Evolutionary conservation across 257 asterid species (phyloP), one percentile per base, ranked within the genome.

Genomic region (Solanum clarkiae): DNA sequence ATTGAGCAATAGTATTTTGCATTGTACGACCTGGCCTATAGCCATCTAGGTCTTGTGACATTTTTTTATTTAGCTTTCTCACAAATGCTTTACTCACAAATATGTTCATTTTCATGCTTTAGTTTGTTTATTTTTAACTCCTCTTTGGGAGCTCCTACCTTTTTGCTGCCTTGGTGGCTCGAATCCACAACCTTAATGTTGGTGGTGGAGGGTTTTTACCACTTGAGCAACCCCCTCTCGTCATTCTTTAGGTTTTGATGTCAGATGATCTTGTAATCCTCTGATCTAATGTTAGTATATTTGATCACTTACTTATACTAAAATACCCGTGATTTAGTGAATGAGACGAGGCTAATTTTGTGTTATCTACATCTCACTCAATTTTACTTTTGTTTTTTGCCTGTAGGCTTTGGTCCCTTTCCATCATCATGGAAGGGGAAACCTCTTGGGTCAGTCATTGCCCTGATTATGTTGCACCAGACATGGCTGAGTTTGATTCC

Each of bases 371-470:
- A 49, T 26, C 47, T 53, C 63, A 77, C 62, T 75, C 22, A 77
- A 22, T 1, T 44, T 45, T 45, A 40, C 40, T 84, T 53, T 55
- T 81, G 51, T 47, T 69, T 32, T 11, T 65, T 13, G 77, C n/a
- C 56, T 68, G 29, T 53, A 47, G 85, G 89, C 86, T 85, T 87
- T 81, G 40, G 26, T 66, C 83, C 85, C 81, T 84, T 79, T 53
- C 69, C 86, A 53, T 54, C 68, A 66, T 86, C 81, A 96, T 96
- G 99, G 98, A 91, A 87, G 97, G 94, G 53, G 95, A 94, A 86
- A 89, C 93, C 22, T 95, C 97, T 26, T 95, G 99, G 98, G 89
- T 91, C 36, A 93, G 98, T 85, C 98, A 97, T 86, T 92, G 92
- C 88, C 17, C 83, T 42, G 91, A 91, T 84, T 86, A 87, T 88